Percentiles rank a stretch among this genome's conserved stretches.
phyloP scores from a whole-genome alignment of 805 yeast genomes.

The Cyberlindnera euphorbiae region DNA sequence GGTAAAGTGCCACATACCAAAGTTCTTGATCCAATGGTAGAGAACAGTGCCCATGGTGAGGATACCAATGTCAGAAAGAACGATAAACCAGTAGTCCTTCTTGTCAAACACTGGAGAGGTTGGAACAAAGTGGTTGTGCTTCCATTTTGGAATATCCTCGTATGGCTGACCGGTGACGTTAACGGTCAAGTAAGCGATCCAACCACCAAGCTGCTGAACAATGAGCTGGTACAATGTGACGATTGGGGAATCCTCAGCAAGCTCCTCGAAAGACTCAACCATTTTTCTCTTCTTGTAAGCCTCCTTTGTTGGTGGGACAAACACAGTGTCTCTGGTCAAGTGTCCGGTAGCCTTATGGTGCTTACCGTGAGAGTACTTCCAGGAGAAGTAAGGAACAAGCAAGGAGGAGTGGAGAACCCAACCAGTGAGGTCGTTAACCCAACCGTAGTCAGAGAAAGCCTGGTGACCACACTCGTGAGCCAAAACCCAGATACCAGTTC shows the following conservation, averaged over 20 bases:
- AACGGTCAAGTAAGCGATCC: constrained; percentile 43
- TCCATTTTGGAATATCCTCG: constrained; percentile 37
- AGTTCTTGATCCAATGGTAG: constrained; percentile 46
- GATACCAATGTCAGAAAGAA: constrained; percentile 54
- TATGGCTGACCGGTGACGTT: constrained; percentile 55
- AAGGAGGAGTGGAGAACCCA: constrained; percentile 57
- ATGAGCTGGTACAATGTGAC: constrained; percentile 37
- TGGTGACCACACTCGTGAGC: constrained; percentile 66
- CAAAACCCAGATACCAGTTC: constrained; percentile 57
- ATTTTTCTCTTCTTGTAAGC: constrained; percentile 33
- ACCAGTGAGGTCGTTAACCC: constrained; percentile 51
- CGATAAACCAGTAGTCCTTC: constrained; percentile 50
- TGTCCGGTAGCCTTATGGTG: constrained; percentile 65
- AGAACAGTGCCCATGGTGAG: constrained; percentile 38
- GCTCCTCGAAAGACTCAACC: constrained; percentile 20
- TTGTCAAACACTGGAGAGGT: constrained; percentile 49
- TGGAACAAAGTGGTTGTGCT: constrained; percentile 52
- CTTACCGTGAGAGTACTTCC: constrained; percentile 57
- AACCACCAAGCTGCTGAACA: constrained; percentile 55
- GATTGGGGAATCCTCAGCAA: constrained; percentile 52
- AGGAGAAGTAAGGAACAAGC: constrained; percentile 56
- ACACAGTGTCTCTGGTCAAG: constrained; percentile 55
- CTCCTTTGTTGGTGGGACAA: constrained; percentile 50
- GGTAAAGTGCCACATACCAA: constrained; percentile 45
- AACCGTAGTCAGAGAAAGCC: constrained; percentile 51